These are phyloP conservation scores for Eucalyptus cloeziana DNA, from an alignment of 345 rosid species.

Conservation along the genomic window DNA sequence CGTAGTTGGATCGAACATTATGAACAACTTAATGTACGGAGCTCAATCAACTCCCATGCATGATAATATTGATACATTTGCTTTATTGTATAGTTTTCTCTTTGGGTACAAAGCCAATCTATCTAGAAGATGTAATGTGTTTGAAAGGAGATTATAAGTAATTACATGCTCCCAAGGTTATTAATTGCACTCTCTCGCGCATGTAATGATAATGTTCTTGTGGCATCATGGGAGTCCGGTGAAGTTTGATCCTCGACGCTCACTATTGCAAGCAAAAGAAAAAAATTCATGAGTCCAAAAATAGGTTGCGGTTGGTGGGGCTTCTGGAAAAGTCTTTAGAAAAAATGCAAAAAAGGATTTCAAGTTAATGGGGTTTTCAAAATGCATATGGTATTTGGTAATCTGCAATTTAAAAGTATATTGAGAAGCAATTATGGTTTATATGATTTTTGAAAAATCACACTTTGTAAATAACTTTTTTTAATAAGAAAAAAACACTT, in stretches of 20 bases:
- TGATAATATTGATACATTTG: not conserved
- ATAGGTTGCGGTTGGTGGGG: not conserved
- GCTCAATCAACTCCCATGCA: not conserved
- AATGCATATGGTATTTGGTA: not conserved
- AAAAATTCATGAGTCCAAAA: not conserved
- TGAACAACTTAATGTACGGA: not conserved
- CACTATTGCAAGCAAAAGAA: not conserved
- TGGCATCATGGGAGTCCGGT: not conserved
- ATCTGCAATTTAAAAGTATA: not conserved
- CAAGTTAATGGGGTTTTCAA: not conserved
- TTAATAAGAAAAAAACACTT: not conserved
- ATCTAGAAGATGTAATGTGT: not conserved
- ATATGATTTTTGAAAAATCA: not conserved
- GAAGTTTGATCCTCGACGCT: not conserved
- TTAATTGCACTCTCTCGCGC: not conserved
- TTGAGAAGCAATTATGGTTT: not conserved
- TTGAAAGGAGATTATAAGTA: not conserved
- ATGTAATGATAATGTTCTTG: not conserved
- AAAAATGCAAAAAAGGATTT: not conserved
- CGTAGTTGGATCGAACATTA: not conserved
- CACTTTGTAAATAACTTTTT: not conserved
- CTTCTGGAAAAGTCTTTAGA: not conserved
- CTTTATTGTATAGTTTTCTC: not conserved
- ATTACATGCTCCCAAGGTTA: not conserved
- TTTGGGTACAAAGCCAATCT: not conserved